These are phyloP conservation scores for Tephrocybe rancida DNA, from an alignment of 768 basidiomycete species.

Conservation along the genomic window DNA sequence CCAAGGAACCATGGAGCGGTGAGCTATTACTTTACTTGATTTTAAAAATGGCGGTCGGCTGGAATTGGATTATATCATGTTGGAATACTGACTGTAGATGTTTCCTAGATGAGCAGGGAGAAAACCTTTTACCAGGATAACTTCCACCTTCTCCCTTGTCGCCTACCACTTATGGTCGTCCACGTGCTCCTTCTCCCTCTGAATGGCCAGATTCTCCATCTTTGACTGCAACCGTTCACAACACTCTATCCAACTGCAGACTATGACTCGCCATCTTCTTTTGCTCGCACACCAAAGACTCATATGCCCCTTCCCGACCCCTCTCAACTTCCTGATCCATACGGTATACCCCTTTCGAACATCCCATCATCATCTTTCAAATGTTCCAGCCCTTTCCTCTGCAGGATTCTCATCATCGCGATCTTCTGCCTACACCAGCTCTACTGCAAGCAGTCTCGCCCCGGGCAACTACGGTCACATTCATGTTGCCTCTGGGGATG, in stretches of 20 bases:
- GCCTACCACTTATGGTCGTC: conserved; percentile 30
- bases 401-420: conserved; percentile 74
- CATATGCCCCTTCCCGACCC: conserved; percentile 58
- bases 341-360: conserved; percentile 65
- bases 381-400: conserved; percentile 65
- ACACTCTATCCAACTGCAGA: background rate
- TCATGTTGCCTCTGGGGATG: conserved; percentile 66
- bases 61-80: too few relatives aligned
- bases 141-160: conserved; percentile 36
- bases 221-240: conserved; percentile 6
- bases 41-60: conserved; percentile 11
- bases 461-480: conserved; percentile 67
- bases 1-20: conserved; percentile 15
- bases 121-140: conserved; percentile 29
- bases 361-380: conserved; percentile 48
- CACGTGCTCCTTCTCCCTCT: conserved; percentile 43
- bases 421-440: conserved; percentile 78
- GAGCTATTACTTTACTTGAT: conserved; percentile 20
- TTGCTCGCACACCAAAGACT: conserved; percentile 45
- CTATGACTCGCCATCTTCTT: conserved; percentile 29
- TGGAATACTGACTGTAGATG: too few relatives aligned
- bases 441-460: conserved; percentile 62
- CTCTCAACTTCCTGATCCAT: conserved; percentile 71
- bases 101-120: conserved; percentile 23
- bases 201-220: conserved; percentile 25